A percentile compares a stretch with the other conserved stretches of the same genome.
Conservation (phyloP, 257 asterid species). For the Knoxia roxburghii region DNA sequence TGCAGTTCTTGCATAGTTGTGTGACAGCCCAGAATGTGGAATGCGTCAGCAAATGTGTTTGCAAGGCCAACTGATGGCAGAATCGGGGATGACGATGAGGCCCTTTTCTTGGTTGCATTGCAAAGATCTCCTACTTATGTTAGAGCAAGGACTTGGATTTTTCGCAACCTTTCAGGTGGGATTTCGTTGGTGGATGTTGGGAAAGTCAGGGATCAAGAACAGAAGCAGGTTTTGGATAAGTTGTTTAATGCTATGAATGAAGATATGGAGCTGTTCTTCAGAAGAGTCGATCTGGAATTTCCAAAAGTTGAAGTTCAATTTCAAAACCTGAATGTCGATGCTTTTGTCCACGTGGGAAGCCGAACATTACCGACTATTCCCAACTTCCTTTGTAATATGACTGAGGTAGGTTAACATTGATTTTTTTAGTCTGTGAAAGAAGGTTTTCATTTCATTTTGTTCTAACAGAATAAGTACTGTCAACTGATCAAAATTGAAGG, state of each 20-base stretch:
- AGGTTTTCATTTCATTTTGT: not conserved
- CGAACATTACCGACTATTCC: constrained; percentile 94
- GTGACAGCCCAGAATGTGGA: constrained; percentile 25
- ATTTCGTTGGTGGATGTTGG: constrained; percentile 56
- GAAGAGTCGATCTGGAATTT: constrained; percentile 69
- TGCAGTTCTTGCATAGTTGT: not conserved
- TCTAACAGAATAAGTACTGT: not conserved
- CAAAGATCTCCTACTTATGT: constrained; percentile 64
- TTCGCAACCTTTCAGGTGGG: constrained; percentile 45
- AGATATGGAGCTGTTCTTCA: constrained; percentile 51
- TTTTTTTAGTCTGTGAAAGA: not conserved
- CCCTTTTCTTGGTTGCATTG: constrained; percentile 53
- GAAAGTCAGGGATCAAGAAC: constrained; percentile 40
- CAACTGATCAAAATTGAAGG: constrained; percentile 33
- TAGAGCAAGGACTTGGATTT: constrained; percentile 54
- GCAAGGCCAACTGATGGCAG: constrained; percentile 24
- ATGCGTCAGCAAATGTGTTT: constrained; percentile 27
- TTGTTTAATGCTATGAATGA: constrained; percentile 44
- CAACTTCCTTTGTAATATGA: constrained; percentile 72
- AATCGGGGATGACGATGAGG: constrained; percentile 49
- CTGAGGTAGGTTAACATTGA: constrained; percentile 62
- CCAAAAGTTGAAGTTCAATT: constrained; percentile 88
- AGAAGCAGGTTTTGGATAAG: constrained; percentile 50
- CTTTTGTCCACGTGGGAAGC: constrained; percentile 76
- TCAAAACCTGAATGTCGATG: constrained; percentile 58